Base-by-base conservation (phyloP, 2,329 filamentous ascomycete species). In the Fusarium burgessii region DNA sequence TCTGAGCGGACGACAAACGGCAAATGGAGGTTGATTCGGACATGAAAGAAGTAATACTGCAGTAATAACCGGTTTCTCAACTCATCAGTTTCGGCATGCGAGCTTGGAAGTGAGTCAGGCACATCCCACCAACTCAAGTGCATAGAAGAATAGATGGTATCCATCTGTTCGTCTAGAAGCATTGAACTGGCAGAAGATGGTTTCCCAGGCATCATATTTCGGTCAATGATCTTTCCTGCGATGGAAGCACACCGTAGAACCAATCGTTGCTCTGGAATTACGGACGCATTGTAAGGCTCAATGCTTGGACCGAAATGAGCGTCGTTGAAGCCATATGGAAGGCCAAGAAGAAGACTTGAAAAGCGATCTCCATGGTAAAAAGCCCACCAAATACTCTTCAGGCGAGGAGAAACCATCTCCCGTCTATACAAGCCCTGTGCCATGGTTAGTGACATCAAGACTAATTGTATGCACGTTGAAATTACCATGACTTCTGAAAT, bases 401-500 rank as follows among this genome's bases (percentile, higher is more conserved):
- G 29, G 4, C 32, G 47, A 11, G 47, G 17, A 11, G 47, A 35
- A 14, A 25, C 20, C 12, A 8, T 10, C 14, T 35, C 32, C 4
- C 20, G 47, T 35, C 32, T 25, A 25, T 50, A 50, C 11, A 50
- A 13, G 3, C 47, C 47, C 47, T 50, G 4, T 4, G 12, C 7
- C 6, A 0, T 0, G 7, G 15, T 50, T 35, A 50, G 20, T 1
- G 0, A 7, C 6, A 1, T n/a, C 3, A 7, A 25, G 3, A 7
- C 20, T 0, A 1, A 14, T 12, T 14, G 5, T 6, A 1, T 6
- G 4, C 18, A 7, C 2, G 8, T 18, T 11, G 14, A 5, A 8
- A 6, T n/a, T 25, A 50, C 47, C 32, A 50, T 50, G 0, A 35
- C 15, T 50, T 50, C 47, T 18, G 47, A 50, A 18, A 50, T 35